Evolutionary conservation across 768 basidiomycete genomes (phyloP), one percentile per base, ranked within the genome.

Genomic region (Candolleomyces aberdarensis): DNA sequence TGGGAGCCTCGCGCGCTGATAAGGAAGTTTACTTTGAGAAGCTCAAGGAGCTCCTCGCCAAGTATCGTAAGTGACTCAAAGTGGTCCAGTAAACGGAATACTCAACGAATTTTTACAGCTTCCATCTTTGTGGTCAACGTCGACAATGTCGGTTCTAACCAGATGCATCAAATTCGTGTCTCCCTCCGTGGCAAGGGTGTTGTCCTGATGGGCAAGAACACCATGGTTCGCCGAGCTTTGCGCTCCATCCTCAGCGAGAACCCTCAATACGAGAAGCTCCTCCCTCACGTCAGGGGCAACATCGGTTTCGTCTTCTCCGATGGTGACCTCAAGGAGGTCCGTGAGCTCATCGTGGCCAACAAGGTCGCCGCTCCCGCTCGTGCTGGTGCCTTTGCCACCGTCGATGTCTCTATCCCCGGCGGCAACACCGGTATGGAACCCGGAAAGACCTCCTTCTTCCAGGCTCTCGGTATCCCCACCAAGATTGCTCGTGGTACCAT

Each of bases 391-490:
- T 85, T 87, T 69, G 96, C 96, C 41, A 92, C 96, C 72, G 87
- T 85, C 80, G 89, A 98, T 69, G 96, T 98, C 71, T 80, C 78
- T 63, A 91, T 99, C 67, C 94, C 96, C 40, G 94, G 89, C 49
- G 90, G 95, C 62, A 98, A 98, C 88, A 99, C 97, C 59, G 96
- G 96, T 78, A 99, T 99, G 97, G 97, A 98, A 77, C 97, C 97
- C 69, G 97, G 96, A 72, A 99, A 99, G 85, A 99, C 97, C 63
- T 97, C 97, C 69, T 99, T 98, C 94, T 99, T 99, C 94, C 97
- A 99, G 84, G 97, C 97, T 60, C 89, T 99, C 72, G 89, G 91
- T 82, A 96, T 99, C 78, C 96, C 97, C 51, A 99, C 97, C 76
- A 99, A 99, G 87, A 98, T 99, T 67, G 96, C 97, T 56, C 91